These are phyloP conservation scores for Russula brevipes DNA, from an alignment of 768 basidiomycete genomes.

Conservation along the genomic window DNA sequence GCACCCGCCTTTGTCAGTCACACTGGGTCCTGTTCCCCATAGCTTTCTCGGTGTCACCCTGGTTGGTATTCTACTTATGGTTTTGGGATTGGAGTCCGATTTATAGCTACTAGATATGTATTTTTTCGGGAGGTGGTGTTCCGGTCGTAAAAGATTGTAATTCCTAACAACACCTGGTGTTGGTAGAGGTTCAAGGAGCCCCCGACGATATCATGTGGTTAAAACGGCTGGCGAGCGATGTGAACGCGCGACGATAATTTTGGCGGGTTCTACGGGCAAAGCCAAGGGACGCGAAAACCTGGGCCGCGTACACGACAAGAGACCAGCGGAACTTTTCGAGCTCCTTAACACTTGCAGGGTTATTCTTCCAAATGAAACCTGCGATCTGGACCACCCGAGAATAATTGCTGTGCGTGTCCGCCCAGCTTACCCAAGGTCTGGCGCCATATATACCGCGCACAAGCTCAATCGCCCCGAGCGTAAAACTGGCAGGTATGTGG, in stretches of 20 bases:
- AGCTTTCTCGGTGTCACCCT: too few relatives aligned
- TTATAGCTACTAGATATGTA: too few relatives aligned
- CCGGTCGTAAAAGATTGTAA: too few relatives aligned
- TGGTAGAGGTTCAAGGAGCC: too few relatives aligned
- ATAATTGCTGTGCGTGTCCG: conserved; percentile 46
- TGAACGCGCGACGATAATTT: not conserved
- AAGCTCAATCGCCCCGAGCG: not conserved
- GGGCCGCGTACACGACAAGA: not conserved
- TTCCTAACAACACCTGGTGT: too few relatives aligned
- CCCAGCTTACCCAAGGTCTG: conserved; percentile 41
- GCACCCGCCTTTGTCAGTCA: too few relatives aligned
- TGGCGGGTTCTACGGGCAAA: not conserved
- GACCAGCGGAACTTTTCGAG: not conserved
- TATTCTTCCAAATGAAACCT: conserved; percentile 35
- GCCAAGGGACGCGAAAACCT: not conserved
- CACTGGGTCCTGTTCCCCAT: too few relatives aligned
- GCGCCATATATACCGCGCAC: not conserved
- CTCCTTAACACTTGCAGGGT: not conserved
- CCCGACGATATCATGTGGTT: conserved; percentile 20
- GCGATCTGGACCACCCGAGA: conserved; percentile 38
- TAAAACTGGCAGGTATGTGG: not conserved
- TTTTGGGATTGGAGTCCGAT: too few relatives aligned
- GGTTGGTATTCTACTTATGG: too few relatives aligned
- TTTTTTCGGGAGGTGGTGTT: too few relatives aligned
- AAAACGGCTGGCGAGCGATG: conserved; percentile 23